phyloP scores from a whole-genome alignment of 225 moss, liverwort and hornwort genomes.

The Antitrichia curtipendula region DNA sequence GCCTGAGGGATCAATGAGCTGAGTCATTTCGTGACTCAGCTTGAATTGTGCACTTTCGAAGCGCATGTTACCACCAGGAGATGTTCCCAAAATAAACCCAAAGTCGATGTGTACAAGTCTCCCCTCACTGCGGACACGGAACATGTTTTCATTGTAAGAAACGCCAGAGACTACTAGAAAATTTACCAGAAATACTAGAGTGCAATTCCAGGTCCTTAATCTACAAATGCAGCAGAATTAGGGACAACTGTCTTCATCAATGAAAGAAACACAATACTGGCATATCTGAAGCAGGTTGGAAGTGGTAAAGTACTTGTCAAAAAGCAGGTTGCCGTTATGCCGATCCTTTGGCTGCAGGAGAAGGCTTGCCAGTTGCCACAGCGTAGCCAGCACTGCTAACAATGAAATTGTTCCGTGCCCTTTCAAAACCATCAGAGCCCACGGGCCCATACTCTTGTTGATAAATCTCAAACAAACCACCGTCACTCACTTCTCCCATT shows the following conservation, averaged over 20 bases:
- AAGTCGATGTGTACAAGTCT: conserved; percentile 91
- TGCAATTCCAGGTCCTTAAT: not conserved
- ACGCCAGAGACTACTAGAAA: not conserved
- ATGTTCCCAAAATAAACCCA: not conserved
- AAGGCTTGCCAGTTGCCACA: conserved; percentile 83
- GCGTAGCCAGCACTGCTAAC: conserved; percentile 90
- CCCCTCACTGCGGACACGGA: conserved; percentile 35
- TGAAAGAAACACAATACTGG: not conserved
- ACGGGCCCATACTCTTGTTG: conserved; percentile 70
- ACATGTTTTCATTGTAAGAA: not conserved
- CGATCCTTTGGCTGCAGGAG: conserved; percentile 84
- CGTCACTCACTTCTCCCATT: conserved; percentile 75
- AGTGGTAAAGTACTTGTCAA: conserved; percentile 67
- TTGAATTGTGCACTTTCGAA: no score
- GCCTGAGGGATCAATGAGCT: no score
- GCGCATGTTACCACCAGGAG: no score
- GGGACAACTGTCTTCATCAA: not conserved
- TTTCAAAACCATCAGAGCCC: conserved; percentile 58
- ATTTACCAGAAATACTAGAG: not conserved
- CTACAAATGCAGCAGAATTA: not conserved
- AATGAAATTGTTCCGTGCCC: conserved; percentile 73
- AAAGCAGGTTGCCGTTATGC: conserved; percentile 83
- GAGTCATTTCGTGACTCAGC: no score
- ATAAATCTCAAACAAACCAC: conserved; percentile 77
- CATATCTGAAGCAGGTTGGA: not conserved